These are phyloP conservation scores for Aureobasidium sp. DNA, from an alignment of 2,329 filamentous ascomycete species.

Conservation along the genomic window DNA sequence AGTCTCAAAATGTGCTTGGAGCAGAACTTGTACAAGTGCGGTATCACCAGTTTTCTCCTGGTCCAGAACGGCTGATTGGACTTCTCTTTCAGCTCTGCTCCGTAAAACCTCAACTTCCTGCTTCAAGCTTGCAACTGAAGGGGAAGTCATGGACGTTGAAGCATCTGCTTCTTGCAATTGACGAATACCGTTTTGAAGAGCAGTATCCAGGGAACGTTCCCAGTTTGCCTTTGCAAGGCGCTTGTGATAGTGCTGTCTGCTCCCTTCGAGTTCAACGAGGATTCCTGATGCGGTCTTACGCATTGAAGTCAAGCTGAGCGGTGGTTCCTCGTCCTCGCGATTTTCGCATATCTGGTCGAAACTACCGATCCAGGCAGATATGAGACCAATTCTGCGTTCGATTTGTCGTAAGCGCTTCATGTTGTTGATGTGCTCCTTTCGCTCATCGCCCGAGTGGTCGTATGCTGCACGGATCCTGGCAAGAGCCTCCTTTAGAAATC, in stretches of 20 bases:
- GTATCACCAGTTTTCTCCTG: conserved; percentile 77
- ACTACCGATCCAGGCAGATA: conserved; percentile 88
- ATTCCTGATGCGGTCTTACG: conserved; percentile 86
- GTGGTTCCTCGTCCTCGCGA: conserved; percentile 58
- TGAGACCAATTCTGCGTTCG: conserved; percentile 73
- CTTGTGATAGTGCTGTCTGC: conserved; percentile 84
- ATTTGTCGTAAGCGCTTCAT: conserved; percentile 79
- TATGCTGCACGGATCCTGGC: conserved; percentile 74
- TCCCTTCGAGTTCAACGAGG: conserved; percentile 79
- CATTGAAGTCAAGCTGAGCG: conserved; percentile 64
- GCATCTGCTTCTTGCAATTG: conserved; percentile 68
- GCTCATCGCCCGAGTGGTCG: conserved; percentile 68
- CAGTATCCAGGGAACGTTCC: conserved; percentile 81
- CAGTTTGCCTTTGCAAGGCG: conserved; percentile 72
- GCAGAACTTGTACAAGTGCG: conserved; percentile 69
- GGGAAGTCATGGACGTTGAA: conserved; percentile 51
- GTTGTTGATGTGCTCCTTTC: conserved; percentile 68
- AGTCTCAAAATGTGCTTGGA: conserved; percentile 88
- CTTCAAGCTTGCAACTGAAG: conserved; percentile 60
- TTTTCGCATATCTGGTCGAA: conserved; percentile 77
- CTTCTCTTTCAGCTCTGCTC: conserved; percentile 72
- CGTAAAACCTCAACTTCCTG: conserved; percentile 84
- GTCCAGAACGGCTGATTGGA: conserved; percentile 68
- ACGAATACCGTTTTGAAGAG: conserved; percentile 73
- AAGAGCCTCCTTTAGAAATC: conserved; percentile 68